Conservation (phyloP, 805 yeast species). For the Wickerhamomyces tratensis region DNA sequence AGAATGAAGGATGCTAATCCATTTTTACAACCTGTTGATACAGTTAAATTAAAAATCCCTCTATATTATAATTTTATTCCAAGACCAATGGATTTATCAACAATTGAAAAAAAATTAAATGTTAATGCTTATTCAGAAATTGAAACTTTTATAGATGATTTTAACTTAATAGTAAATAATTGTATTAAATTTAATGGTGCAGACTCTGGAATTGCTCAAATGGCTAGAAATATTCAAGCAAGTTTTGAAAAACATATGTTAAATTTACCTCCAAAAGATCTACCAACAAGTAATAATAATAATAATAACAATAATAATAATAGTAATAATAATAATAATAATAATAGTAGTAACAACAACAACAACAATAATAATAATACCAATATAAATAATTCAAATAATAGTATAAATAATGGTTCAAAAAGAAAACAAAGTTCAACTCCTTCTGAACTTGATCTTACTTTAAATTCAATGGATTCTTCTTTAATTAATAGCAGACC, state of each 20-base stretch:
- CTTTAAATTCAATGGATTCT: slow-evolving; percentile 61
- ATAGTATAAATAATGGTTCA: slow-evolving; percentile 1
- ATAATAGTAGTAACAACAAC: no score
- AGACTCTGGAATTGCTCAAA: slow-evolving; percentile 72
- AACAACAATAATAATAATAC: slow-evolving; percentile 3
- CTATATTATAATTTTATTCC: slow-evolving; percentile 75
- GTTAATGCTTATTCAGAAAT: slow-evolving; percentile 66
- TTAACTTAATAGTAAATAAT: slow-evolving; percentile 76
- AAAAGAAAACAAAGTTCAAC: slow-evolving; percentile 16
- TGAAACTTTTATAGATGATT: slow-evolving; percentile 62
- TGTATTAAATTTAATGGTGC: slow-evolving; percentile 82
- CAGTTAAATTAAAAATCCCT: slow-evolving; percentile 80
- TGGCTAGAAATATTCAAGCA: slow-evolving; percentile 87
- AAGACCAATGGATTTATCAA: slow-evolving; percentile 89
- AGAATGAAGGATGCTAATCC: slow-evolving; percentile 90
- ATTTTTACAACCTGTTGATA: slow-evolving; percentile 84
- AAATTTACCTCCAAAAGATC: slow-evolving; percentile 70
- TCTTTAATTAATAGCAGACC: slow-evolving; percentile 72
- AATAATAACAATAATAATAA: no score
- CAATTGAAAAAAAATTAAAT: slow-evolving; percentile 74
- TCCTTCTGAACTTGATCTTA: slow-evolving; percentile 22
- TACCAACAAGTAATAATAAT: slow-evolving; percentile 16
- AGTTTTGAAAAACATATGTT: slow-evolving; percentile 89
- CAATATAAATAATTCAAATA: neutral
- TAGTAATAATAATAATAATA: no score